phyloP scores from a whole-genome alignment of 306 rosid species.

The Ormosia emarginata region DNA sequence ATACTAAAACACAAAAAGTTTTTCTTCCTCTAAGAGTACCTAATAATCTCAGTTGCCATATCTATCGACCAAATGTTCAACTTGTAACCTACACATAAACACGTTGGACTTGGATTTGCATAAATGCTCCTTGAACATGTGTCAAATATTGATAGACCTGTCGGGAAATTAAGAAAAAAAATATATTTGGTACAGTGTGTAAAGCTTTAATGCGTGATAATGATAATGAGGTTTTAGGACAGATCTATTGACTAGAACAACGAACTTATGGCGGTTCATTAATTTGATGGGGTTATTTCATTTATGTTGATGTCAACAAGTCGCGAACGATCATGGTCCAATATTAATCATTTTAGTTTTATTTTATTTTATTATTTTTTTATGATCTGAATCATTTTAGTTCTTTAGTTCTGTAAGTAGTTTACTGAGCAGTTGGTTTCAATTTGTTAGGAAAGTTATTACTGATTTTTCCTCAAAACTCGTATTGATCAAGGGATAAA shows the following conservation, averaged over 20 bases:
- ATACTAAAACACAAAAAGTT: too few species aligned
- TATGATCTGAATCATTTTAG: background rate
- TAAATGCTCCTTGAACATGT: background rate
- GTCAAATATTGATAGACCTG: background rate
- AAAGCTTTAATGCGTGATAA: background rate
- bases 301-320: background rate
- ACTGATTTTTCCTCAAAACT: background rate
- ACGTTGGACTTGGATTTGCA: background rate
- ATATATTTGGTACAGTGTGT: background rate
- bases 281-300: background rate
- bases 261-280: background rate
- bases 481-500: too few species aligned
- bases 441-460: background rate
- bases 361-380: too few species aligned
- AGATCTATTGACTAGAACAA: background rate
- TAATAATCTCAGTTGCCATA: background rate
- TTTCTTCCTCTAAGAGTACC: too few species aligned
- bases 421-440: background rate
- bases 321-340: background rate
- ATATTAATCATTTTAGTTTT: background rate
- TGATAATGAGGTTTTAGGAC: background rate
- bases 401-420: background rate
- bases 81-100: background rate
- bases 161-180: background rate
- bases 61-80: background rate